Percentiles rank a stretch among this genome's conserved stretches.
phyloP scores from a whole-genome alignment of 306 rosid species.

The Quercus robur region DNA sequence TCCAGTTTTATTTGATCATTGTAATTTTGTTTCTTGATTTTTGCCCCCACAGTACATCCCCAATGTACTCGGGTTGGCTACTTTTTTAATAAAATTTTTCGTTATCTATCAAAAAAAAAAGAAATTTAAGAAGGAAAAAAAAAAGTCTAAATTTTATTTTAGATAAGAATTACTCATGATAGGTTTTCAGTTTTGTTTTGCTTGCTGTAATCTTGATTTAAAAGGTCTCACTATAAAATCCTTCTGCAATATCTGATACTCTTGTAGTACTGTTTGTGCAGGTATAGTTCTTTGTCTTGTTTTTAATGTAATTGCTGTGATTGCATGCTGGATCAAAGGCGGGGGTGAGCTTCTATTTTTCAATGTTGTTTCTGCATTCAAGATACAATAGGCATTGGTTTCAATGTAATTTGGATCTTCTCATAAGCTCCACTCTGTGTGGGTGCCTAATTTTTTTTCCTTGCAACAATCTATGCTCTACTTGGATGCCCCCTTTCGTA shows the following conservation, averaged over 20 bases:
- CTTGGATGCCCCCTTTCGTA: constrained; percentile 93
- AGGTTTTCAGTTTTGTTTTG: neutral
- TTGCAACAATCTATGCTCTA: constrained; percentile 82
- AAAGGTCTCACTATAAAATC: neutral
- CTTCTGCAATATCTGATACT: neutral
- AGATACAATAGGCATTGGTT: constrained; percentile 5
- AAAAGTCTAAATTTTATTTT: no score
- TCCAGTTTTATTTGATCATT: no score
- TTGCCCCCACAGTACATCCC: no score
- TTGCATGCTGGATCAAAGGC: constrained; percentile 81
- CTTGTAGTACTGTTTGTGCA: constrained; percentile 34
- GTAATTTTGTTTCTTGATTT: no score
- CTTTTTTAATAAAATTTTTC: no score
- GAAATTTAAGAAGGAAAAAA: no score
- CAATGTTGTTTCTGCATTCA: constrained; percentile 5
- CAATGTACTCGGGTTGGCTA: no score
- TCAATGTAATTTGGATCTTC: constrained; percentile 16
- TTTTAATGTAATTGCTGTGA: constrained; percentile 81
- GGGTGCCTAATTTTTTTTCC: constrained; percentile 92
- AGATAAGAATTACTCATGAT: no score
- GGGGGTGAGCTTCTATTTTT: constrained; percentile 59
- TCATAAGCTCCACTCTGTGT: constrained; percentile 32
- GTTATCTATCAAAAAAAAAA: no score
- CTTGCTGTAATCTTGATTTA: neutral
- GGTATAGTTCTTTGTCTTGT: constrained; percentile 87